These are phyloP conservation scores for Wallacemonas rigidus DNA, from an alignment of 208 protist genomes.

Conservation along the genomic window DNA sequence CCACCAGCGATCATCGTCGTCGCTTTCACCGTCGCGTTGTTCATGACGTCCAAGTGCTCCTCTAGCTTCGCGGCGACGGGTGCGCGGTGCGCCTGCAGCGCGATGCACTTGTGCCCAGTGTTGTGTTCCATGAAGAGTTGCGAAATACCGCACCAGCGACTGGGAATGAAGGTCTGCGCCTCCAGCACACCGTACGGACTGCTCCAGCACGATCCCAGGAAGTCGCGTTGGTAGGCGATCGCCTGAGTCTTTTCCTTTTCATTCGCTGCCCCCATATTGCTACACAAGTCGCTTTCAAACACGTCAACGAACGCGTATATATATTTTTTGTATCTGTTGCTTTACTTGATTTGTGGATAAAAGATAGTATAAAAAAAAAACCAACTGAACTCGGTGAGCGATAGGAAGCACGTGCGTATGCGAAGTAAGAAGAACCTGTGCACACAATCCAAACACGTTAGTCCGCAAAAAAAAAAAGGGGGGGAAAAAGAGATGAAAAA, in stretches of 20 bases:
- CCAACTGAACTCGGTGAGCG: not conserved
- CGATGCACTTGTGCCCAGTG: constrained; percentile 58
- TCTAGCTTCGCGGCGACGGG: constrained; percentile 14
- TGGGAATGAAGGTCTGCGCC: constrained; percentile 39
- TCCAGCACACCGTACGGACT: constrained; percentile 39
- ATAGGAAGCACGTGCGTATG: no score
- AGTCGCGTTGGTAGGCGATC: constrained; percentile 60
- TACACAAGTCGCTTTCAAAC: not conserved
- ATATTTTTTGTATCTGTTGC: not conserved
- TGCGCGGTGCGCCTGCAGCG: constrained; percentile 30
- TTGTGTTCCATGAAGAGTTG: constrained; percentile 43
- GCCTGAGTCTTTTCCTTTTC: constrained; percentile 39
- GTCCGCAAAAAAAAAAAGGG: no score
- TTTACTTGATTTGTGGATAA: no score
- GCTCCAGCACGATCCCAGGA: constrained; percentile 61
- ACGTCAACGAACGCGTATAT: constrained; percentile 18
- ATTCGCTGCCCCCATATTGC: constrained; percentile 34
- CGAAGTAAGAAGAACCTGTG: no score
- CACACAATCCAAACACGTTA: no score
- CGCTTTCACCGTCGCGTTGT: constrained; percentile 12
- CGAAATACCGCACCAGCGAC: constrained; percentile 58
- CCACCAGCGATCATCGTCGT: constrained; percentile 9
- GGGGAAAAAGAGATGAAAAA: no score
- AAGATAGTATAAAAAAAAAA: constrained; percentile 11
- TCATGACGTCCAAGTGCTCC: constrained; percentile 1